Base-by-base conservation (phyloP, 441 rosid species). In the Sinapis alba region DNA sequence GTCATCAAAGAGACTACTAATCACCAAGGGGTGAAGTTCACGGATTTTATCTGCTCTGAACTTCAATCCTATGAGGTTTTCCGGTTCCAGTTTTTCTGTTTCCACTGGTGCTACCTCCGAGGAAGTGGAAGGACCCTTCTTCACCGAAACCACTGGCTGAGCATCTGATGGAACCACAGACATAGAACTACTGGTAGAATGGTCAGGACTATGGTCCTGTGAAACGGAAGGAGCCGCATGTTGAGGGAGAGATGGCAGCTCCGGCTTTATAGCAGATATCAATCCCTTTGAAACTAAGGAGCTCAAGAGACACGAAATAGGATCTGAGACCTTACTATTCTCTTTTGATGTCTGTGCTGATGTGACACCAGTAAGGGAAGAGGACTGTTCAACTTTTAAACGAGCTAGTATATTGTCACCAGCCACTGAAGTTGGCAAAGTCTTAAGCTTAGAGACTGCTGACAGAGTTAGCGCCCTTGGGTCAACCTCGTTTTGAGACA, bases 261-360 rank as follows among this genome's bases (percentile, higher is more conserved):
- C 90, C 0, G 83, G 67, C 83, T 87, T 90, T 16, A 93, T 82
- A 67, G 94, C 88, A 71, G 97, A 91, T 83, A 96, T 96, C 84
- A 96, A 76, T 75, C 99, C 98, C 85, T 90, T 92, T 10, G 94
- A 85, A 80, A 89, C 96, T 74, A 96, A 86, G 13, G 98, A 83
- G 87, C 93, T 90, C 86, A 96, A 83, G 78, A 96, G 97, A 77
- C 72, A 84, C 12, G 98, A 88, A 69, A 96, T 73, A 53, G 97
- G 97, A 82, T 82, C 88, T 15, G 84, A 47, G 75, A 77, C 76
- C 81, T 87, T 85, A 74, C 71, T 82, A 32, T 62, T 85, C 58
- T 67, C 83, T 74, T 78, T 74, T 24, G 88, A 72, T 71, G 84
- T 62, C 70, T 84, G 82, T 50, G 64, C 66, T n/a, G 87, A 67